A percentile compares a stretch with the other conserved stretches of the same genome.
These are phyloP conservation scores for Melaleuca quinquenervia DNA, from an alignment of 345 rosid species.

Conservation along the genomic window DNA sequence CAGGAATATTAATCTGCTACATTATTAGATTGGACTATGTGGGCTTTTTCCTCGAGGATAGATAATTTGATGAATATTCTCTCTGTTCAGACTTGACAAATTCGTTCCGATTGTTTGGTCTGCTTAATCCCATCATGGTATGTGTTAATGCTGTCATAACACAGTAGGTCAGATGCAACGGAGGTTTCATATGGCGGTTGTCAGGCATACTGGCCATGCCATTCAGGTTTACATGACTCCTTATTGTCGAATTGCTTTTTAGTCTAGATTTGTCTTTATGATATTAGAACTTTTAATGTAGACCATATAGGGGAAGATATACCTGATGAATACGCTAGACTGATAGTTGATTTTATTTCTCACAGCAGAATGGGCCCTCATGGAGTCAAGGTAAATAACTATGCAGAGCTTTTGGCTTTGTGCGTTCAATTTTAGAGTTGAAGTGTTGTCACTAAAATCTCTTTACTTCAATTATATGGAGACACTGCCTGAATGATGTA, in stretches of 20 bases:
- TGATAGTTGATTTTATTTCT: conserved; percentile 53
- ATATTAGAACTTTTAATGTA: not conserved
- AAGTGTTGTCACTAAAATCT: not conserved
- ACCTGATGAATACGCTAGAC: conserved; percentile 61
- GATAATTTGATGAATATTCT: not conserved
- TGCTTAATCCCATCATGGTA: not conserved
- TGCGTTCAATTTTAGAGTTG: not conserved
- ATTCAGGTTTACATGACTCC: conserved; percentile 46
- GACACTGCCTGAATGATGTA: not conserved
- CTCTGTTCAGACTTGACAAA: not conserved
- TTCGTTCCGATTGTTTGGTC: not conserved
- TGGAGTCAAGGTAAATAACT: conserved; percentile 57
- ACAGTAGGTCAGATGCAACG: conserved; percentile 98
- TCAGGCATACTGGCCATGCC: conserved; percentile 88
- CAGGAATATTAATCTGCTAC: not conserved
- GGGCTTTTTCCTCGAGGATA: not conserved
- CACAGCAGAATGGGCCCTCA: conserved; percentile 69
- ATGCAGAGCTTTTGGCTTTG: not conserved
- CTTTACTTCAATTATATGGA: not conserved
- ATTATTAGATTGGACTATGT: not conserved
- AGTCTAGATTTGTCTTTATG: not conserved
- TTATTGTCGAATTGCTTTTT: not conserved
- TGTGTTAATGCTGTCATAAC: conserved; percentile 33
- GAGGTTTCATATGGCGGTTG: conserved; percentile 88
- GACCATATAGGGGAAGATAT: conserved; percentile 52